Conservation (phyloP, 176 grass and related monocot species). For the Eremochloa ophiuroides region DNA sequence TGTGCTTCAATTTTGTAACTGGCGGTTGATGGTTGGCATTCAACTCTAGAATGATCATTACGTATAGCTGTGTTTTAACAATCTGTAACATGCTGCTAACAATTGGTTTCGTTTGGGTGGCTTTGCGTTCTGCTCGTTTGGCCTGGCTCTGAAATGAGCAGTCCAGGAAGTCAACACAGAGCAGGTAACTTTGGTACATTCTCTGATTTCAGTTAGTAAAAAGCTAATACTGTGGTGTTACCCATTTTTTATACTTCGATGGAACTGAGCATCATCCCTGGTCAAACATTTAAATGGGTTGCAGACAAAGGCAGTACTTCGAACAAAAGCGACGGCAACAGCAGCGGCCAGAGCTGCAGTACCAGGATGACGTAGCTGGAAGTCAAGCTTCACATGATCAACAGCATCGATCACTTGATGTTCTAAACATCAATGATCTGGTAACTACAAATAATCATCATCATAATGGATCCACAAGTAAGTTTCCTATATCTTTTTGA, state of each 20-base stretch:
- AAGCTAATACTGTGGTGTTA: neutral
- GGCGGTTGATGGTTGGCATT: neutral
- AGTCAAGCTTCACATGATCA: constrained; percentile 31
- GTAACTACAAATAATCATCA: constrained; percentile 38
- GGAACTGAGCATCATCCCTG: neutral
- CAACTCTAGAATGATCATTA: neutral
- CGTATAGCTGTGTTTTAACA: constrained; percentile 6
- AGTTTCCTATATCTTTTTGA: constrained; percentile 22
- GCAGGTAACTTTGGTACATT: constrained; percentile 54
- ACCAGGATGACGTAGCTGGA: constrained; percentile 26
- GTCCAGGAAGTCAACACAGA: constrained; percentile 78
- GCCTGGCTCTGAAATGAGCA: constrained; percentile 38
- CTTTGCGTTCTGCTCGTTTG: constrained; percentile 19
- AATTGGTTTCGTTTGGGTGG: constrained; percentile 6
- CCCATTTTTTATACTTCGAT: neutral
- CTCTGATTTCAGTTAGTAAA: constrained; percentile 1
- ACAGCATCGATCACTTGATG: constrained; percentile 67
- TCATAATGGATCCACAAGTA: constrained; percentile 31
- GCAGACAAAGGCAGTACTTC: constrained; percentile 95
- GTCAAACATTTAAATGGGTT: constrained; percentile 17
- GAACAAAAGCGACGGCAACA: constrained; percentile 84
- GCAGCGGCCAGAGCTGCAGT: constrained; percentile 34
- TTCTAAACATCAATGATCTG: constrained; percentile 71
- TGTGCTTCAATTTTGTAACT: neutral
- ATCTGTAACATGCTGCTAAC: neutral